Evolutionary conservation across 768 basidiomycete genomes (phyloP).

Genomic region (Nidularia sp.): DNA sequence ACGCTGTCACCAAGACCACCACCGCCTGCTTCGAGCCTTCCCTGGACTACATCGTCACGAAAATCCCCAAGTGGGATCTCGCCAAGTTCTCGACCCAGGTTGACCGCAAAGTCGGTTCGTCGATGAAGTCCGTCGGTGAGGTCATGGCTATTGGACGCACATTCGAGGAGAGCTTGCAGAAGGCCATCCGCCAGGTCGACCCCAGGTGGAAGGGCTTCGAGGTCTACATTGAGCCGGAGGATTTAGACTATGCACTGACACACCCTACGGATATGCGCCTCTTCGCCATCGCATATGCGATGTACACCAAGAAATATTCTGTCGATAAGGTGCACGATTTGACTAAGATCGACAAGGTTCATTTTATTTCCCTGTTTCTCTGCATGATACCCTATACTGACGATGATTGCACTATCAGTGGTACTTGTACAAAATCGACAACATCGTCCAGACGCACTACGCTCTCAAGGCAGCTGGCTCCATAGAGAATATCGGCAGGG

Average conservation of each 20-base stretch:
- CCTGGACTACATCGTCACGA: conserved; percentile 98
- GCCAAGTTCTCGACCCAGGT: conserved; percentile 96
- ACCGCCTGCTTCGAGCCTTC: conserved; percentile 99
- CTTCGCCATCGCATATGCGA: conserved; percentile 96
- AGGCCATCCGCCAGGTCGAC: conserved; percentile 96
- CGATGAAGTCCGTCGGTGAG: conserved; percentile 99
- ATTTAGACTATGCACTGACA: conserved; percentile 74
- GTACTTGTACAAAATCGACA: conserved; percentile 99
- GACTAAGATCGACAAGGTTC: conserved; percentile 95
- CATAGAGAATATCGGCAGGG: conserved; percentile 63
- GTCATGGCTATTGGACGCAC: conserved; percentile 99
- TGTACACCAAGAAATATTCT: conserved; percentile 89
- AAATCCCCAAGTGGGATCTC: conserved; percentile 99
- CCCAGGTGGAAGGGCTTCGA: conserved; percentile 97
- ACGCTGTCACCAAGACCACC: conserved; percentile 98
- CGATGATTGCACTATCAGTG: conserved; percentile 20
- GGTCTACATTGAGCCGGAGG: conserved; percentile 85
- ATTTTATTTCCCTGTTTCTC: conserved; percentile 2
- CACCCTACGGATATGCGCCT: conserved; percentile 93
- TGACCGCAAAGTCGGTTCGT: conserved; percentile 89
- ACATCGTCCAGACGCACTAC: conserved; percentile 88
- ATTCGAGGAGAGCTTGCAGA: conserved; percentile 97
- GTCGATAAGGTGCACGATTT: conserved; percentile 89
- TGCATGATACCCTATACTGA: no score
- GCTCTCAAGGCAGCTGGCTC: conserved; percentile 67